Conservation (phyloP, 2,329 filamentous ascomycete species). For the Paecilomyces fulvus region DNA sequence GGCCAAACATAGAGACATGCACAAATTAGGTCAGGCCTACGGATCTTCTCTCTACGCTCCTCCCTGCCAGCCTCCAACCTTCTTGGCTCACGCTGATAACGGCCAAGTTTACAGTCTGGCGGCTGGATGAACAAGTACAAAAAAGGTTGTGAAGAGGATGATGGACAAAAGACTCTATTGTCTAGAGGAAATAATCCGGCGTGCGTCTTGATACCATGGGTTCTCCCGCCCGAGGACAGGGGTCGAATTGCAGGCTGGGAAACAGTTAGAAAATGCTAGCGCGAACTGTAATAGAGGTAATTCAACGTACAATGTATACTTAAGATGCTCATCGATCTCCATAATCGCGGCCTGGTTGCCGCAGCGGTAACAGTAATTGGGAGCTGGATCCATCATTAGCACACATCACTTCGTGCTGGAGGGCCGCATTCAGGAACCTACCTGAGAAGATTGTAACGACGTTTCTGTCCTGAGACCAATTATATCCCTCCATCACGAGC, state of each 20-base stretch:
- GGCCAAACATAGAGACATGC: slow-evolving; percentile 26
- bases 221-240: slow-evolving; percentile 92
- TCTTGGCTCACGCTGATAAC: neutral
- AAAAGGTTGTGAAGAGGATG: slow-evolving; percentile 4
- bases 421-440: slow-evolving; percentile 32
- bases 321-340: slow-evolving; percentile 98
- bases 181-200: slow-evolving; percentile 94
- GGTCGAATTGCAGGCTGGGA: slow-evolving; percentile 92
- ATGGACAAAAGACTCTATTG: slow-evolving; percentile 17
- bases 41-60: slow-evolving; percentile 17
- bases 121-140: neutral
- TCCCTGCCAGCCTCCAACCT: slow-evolving; percentile 1
- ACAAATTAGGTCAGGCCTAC: slow-evolving; percentile 20
- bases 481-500: slow-evolving; percentile 98
- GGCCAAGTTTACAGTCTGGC: neutral
- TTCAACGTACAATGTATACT: slow-evolving; percentile 93
- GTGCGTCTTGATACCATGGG: slow-evolving; percentile 98
- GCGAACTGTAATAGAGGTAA: neutral
- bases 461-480: slow-evolving; percentile 97
- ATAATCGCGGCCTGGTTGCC: slow-evolving; percentile 99
- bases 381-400: slow-evolving; percentile 42
- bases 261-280: slow-evolving; percentile 2
- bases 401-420: slow-evolving; percentile 1
- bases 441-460: slow-evolving; percentile 98
- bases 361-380: slow-evolving; percentile 97